Conservation (phyloP, 345 rosid species). For the rapeseed (Brassica napus) region DNA sequence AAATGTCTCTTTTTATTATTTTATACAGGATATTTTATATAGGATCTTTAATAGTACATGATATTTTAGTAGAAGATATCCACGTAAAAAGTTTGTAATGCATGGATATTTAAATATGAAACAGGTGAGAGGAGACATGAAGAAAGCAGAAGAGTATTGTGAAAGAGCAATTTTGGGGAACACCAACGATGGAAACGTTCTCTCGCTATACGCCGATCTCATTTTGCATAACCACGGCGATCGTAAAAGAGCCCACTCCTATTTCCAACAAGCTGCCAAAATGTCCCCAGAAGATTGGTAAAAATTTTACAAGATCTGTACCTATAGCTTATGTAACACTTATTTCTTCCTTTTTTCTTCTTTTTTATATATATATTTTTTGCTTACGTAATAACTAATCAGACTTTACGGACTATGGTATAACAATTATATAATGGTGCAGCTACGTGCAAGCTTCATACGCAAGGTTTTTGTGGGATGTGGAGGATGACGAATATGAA, state of each 20-base stretch:
- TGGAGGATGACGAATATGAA: conserved; percentile 53
- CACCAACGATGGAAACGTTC: conserved; percentile 55
- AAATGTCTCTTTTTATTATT: not conserved
- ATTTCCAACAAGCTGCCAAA: conserved; percentile 59
- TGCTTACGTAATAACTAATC: not conserved
- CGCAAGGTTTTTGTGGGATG: conserved; percentile 75
- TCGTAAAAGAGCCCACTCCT: conserved; percentile 53
- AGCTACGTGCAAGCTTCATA: conserved; percentile 74
- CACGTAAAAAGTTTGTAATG: conserved; percentile 6
- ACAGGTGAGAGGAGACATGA: conserved; percentile 54
- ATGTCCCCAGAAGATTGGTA: conserved; percentile 70
- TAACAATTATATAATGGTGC: conserved; percentile 28
- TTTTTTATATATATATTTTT: too few species aligned
- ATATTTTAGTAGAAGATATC: conserved; percentile 9
- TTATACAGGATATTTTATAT: not conserved
- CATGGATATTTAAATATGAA: not conserved
- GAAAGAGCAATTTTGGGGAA: conserved; percentile 65
- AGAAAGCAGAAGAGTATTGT: conserved; percentile 68
- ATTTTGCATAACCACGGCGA: conserved; percentile 55
- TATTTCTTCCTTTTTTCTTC: too few species aligned
- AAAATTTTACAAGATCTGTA: not conserved
- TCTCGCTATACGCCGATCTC: conserved; percentile 64
- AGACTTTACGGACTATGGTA: not conserved
- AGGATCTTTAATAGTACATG: not conserved
- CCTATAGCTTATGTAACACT: not conserved